Evolutionary conservation across 495 filamentous ascomycete species (phyloP), one percentile per base, ranked within the genome.

Genomic region (Trichoderma reesei): DNA sequence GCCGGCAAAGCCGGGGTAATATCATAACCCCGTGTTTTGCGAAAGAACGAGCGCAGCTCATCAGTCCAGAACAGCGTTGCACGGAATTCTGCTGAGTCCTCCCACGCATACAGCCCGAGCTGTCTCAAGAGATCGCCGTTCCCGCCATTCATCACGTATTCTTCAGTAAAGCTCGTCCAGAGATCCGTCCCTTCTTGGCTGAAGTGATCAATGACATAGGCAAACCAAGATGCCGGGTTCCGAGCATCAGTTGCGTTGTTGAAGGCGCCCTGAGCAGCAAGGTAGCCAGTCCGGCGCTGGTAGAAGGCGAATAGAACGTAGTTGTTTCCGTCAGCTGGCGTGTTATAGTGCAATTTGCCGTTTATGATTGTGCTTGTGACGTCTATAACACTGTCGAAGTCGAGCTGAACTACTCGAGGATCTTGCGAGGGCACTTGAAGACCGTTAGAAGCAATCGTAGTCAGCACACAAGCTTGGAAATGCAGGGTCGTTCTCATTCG

Each of bases 151-250:
- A 62, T 62, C 16, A 62, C 60, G 26, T 62, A 62, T 41, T 62
- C 7, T 16, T 62, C 60, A 3, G 60, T 62, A 31, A 62, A 62
- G 3, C 38, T 14, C 5, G 60, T 62, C 60, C 60, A 62, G 60
- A 62, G 60, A 41, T 62, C 38, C 0, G 60, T 62, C 16, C 60
- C 60, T 44, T 62, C 60, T 26, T 62, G 60, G 60, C 60, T 62
- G 38, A 42, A 62, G 18, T 62, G 60, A 62, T 62, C 60, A 7
- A 62, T 39, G 4, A 62, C 60, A 44, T 62, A 62, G 7, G 60
- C 60, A 62, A 62, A 62, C 60, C 60, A 62, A 41, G 60, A 62
- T 3, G 60, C 60, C 5, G 60, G 60, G 13, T 62, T 62, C 4
- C 44, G 26, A 2, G 60, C 38, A 44, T 31, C 26, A 8, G 38